Evolutionary conservation across 805 yeast species (phyloP), one percentile per base, ranked within the genome.

Genomic region (Metschnikowia hibisci): DNA sequence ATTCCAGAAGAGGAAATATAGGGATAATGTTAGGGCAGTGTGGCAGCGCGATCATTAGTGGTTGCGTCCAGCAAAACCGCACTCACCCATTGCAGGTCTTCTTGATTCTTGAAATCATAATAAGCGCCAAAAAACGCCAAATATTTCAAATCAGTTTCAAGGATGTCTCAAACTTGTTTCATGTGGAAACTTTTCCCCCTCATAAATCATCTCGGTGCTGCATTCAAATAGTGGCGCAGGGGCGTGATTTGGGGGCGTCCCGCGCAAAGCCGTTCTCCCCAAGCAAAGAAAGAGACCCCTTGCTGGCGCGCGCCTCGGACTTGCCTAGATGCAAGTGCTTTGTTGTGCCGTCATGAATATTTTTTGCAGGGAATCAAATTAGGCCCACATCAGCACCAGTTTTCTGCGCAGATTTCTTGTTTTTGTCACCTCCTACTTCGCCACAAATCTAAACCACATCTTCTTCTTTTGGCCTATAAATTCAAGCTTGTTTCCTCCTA

Each of bases 221-320:
- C 39, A 14, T 35, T 6, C 7, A 8, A 3, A 2, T 23, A n/a
- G 26, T 31, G 39, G 22, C 30, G 38, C 38, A 34, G 29, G 30
- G n/a, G n/a, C n/a, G 26, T 13, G 22, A 25, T 25, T 29, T 25
- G 28, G 32, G n/a, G 13, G 10, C 25, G n/a, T 35, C 39, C 32
- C 16, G 39, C 32, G 39, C 32, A 20, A 31, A 35, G 39, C 39
- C 39, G 32, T 27, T 35, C 25, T 9, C 38, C 30, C 22, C 30
- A 13, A 35, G n/a, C n/a, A n/a, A n/a, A n/a, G n/a, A n/a, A n/a
- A n/a, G n/a, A n/a, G 39, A 15, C 32, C 39, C 31, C 39, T 35
- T 29, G 33, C 40, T 37, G 40, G 33, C 40, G 40, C 40, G 40
- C 40, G n/a, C n/a, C 39, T 20, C 39, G 39, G 14, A 35, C 25